These are phyloP conservation scores for Metschnikowia sp. DNA, from an alignment of 805 yeast species.

Conservation along the genomic window DNA sequence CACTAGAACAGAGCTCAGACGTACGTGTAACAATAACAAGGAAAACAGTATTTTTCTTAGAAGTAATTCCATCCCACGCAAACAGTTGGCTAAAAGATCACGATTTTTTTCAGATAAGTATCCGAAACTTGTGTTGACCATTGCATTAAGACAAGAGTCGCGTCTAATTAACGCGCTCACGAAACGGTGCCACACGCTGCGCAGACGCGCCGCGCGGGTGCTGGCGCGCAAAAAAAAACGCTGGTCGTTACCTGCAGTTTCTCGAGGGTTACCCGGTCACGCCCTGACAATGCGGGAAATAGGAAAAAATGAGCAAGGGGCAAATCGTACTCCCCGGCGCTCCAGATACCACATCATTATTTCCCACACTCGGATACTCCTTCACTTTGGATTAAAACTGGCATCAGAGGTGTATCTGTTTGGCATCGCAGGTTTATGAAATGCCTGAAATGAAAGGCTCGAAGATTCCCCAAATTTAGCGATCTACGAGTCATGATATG, in stretches of 20 bases:
- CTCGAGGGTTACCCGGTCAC: conserved; percentile 5
- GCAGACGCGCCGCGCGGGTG: background rate
- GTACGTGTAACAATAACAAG: too few species aligned
- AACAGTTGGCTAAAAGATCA: too few species aligned
- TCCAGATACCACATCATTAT: background rate
- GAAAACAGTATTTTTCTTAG: too few species aligned
- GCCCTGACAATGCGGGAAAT: background rate
- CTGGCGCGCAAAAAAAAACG: conserved; percentile 6
- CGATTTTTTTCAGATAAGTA: too few species aligned
- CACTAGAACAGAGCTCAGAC: too few species aligned
- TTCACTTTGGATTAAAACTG: too few species aligned
- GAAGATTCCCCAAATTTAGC: background rate
- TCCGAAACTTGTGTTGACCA: too few species aligned
- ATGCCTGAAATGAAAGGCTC: background rate
- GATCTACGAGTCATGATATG: background rate
- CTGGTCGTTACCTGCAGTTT: background rate
- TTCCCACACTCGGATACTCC: background rate
- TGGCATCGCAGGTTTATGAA: too few species aligned
- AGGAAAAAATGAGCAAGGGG: conserved; percentile 4
- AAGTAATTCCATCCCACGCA: too few species aligned
- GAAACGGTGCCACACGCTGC: background rate
- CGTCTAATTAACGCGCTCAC: background rate
- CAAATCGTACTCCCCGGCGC: conserved; percentile 1
- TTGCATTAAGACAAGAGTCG: too few species aligned
- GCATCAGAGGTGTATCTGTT: too few species aligned